A percentile compares a stretch with the other conserved stretches of the same genome.
These are phyloP conservation scores for Dothideomycetes sp. DNA, from an alignment of 2,329 filamentous ascomycete species.

Conservation along the genomic window DNA sequence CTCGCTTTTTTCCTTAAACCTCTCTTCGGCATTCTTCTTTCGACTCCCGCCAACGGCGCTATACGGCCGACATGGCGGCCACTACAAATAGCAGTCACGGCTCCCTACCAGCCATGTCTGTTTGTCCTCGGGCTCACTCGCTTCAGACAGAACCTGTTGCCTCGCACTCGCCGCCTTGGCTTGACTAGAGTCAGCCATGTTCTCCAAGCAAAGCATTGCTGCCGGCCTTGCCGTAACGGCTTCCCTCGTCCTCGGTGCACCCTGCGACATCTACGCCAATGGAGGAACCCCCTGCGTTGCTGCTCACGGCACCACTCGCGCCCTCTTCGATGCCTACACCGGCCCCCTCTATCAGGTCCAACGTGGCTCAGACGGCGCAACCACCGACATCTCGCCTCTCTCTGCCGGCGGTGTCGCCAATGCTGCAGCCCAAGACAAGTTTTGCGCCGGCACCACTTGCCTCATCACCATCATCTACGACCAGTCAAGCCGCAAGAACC, in stretches of 20 bases:
- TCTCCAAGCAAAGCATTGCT: conserved; percentile 18
- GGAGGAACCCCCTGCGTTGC: conserved; percentile 55
- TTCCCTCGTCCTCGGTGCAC: conserved; percentile 42
- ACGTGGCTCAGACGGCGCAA: conserved; percentile 45
- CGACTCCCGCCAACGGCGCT: too few relatives aligned
- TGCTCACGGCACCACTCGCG: conserved; percentile 56
- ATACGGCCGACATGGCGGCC: too few relatives aligned
- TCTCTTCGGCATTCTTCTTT: too few relatives aligned
- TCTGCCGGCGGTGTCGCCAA: conserved; percentile 55
- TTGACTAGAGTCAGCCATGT: conserved; percentile 8
- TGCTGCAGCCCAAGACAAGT: conserved; percentile 42
- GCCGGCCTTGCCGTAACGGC: conserved; percentile 20
- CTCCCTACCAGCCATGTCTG: too few relatives aligned
- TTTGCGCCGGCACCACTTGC: conserved; percentile 21
- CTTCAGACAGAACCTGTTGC: too few relatives aligned
- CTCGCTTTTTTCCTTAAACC: too few relatives aligned
- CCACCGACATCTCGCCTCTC: conserved; percentile 41
- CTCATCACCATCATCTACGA: conserved; percentile 41
- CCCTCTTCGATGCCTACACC: conserved; percentile 46
- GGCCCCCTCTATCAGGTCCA: conserved; percentile 52
- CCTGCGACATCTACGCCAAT: conserved; percentile 53
- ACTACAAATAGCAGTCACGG: too few relatives aligned
- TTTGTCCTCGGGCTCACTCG: too few relatives aligned
- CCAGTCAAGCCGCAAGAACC: conserved; percentile 53
- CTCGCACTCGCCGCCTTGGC: too few relatives aligned